Percentiles rank a stretch among this genome's conserved stretches.
These are phyloP conservation scores for Guadua angustifolia DNA, from an alignment of 176 grass and related monocot species.

Conservation along the genomic window DNA sequence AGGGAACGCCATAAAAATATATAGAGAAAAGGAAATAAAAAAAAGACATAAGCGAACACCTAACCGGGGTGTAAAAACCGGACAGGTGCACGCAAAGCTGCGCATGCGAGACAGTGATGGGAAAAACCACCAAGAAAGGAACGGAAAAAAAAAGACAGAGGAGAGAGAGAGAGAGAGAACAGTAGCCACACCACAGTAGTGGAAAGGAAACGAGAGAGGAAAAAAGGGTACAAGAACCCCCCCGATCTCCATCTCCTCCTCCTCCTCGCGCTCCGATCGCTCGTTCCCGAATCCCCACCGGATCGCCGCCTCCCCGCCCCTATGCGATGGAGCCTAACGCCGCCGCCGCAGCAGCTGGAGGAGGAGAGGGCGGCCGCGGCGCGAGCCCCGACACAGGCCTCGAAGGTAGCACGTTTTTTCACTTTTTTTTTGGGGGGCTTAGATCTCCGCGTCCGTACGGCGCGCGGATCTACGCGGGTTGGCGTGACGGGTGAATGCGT, in stretches of 20 bases:
- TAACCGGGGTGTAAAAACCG: constrained; percentile 26
- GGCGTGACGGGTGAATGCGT: constrained; percentile 30
- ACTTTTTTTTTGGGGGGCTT: not conserved
- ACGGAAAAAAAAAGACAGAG: not conserved
- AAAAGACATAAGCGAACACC: too few relatives aligned
- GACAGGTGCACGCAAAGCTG: constrained; percentile 39
- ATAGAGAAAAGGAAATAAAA: not conserved
- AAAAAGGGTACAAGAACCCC: constrained; percentile 16
- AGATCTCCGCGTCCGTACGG: constrained; percentile 46
- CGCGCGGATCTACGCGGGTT: constrained; percentile 31
- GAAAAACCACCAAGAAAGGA: constrained; percentile 42
- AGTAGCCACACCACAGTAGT: constrained; percentile 51
- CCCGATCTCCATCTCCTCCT: constrained; percentile 53
- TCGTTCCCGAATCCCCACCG: constrained; percentile 1
- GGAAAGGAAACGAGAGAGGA: constrained; percentile 39
- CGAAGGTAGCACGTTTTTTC: constrained; percentile 51
- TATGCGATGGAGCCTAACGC: constrained; percentile 50
- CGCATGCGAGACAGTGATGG: constrained; percentile 24
- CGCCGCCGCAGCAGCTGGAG: constrained; percentile 4
- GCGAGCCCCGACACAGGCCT: constrained; percentile 59
- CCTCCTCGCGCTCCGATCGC: constrained; percentile 43
- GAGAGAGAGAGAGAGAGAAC: constrained; percentile 2
- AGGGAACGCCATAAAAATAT: not conserved
- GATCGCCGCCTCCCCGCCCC: constrained; percentile 42
- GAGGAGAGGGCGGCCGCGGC: constrained; percentile 37